phyloP scores from a whole-genome alignment of 192 early-diverging fungal genomes.

The Chytriomyces hyalinus region DNA sequence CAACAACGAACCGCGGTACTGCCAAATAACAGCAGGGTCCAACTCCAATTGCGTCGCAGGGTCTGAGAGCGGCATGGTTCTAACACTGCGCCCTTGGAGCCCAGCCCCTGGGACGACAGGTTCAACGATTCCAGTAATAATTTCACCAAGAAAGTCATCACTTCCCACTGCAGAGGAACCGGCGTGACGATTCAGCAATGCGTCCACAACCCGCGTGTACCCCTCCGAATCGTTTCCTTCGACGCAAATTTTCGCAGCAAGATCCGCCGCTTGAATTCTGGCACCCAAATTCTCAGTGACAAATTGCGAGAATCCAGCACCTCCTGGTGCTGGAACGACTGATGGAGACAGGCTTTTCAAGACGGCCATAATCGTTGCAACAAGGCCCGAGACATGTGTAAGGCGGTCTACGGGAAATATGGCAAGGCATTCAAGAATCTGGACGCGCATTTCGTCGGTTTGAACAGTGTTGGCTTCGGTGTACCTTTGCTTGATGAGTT shows the following conservation, averaged over 20 bases:
- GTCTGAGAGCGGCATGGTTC: conserved; percentile 8
- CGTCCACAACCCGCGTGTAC: not conserved
- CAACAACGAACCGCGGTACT: conserved; percentile 39
- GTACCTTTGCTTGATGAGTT: not conserved
- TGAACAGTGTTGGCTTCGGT: conserved; percentile 14
- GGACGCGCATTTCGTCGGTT: conserved; percentile 29
- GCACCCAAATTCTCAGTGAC: not conserved
- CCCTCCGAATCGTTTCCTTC: conserved; percentile 13
- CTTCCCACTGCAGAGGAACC: not conserved
- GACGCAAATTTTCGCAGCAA: conserved; percentile 13
- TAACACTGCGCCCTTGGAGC: not conserved
- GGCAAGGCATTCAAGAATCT: conserved; percentile 30
- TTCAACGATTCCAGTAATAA: not conserved
- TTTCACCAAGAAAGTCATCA: not conserved
- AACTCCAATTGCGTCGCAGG: not conserved
- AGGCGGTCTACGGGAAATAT: not conserved
- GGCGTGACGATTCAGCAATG: not conserved
- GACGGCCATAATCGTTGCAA: not conserved
- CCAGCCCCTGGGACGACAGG: not conserved
- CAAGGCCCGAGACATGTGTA: not conserved
- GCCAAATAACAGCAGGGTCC: conserved; percentile 31
- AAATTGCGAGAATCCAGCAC: not conserved
- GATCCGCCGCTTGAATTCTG: conserved; percentile 22
- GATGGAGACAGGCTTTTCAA: not conserved
- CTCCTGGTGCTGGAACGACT: not conserved